Evolutionary conservation across 1,139 yeast species (phyloP).

Genomic region (Trichomonascaceae sp.): DNA sequence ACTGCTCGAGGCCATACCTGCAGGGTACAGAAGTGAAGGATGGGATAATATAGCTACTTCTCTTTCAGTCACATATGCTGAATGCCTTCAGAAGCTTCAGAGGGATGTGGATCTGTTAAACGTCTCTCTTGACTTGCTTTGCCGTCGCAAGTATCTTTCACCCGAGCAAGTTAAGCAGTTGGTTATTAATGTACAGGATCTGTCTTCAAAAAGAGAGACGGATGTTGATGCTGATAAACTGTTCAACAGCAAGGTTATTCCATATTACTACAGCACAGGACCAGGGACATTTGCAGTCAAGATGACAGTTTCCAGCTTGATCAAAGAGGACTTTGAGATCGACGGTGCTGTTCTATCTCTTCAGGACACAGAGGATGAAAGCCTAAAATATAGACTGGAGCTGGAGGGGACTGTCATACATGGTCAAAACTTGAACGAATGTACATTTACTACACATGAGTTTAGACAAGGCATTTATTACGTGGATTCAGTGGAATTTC

Average conservation of each 20-base stretch:
- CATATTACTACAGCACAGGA: slow-evolving; percentile 13
- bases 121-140: slow-evolving; percentile 30
- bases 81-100: slow-evolving; percentile 53
- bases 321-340: slow-evolving; percentile 13
- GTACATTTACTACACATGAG: slow-evolving; percentile 21
- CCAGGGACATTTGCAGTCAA: slow-evolving; percentile 7
- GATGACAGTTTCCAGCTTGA: slow-evolving; percentile 2
- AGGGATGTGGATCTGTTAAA: slow-evolving; percentile 22
- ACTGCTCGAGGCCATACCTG: slow-evolving; percentile 62
- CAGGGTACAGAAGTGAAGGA: slow-evolving; percentile 57
- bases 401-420: neutral
- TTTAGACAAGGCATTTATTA: slow-evolving; percentile 27
- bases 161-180: slow-evolving; percentile 15
- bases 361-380: slow-evolving; percentile 8
- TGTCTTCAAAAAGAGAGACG: slow-evolving; percentile 12
- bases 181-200: slow-evolving; percentile 17
- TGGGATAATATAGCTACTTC: slow-evolving; percentile 71
- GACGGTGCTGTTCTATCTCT: slow-evolving; percentile 15
- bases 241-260: slow-evolving; percentile 18
- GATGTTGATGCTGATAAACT: slow-evolving; percentile 14
- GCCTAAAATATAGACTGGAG: neutral
- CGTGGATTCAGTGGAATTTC: slow-evolving; percentile 21
- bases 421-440: slow-evolving; percentile 5
- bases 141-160: slow-evolving; percentile 21
- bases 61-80: slow-evolving; percentile 58